Conservation (phyloP, 2,329 filamentous ascomycete species). For the Colletotrichum euphorbiae region DNA sequence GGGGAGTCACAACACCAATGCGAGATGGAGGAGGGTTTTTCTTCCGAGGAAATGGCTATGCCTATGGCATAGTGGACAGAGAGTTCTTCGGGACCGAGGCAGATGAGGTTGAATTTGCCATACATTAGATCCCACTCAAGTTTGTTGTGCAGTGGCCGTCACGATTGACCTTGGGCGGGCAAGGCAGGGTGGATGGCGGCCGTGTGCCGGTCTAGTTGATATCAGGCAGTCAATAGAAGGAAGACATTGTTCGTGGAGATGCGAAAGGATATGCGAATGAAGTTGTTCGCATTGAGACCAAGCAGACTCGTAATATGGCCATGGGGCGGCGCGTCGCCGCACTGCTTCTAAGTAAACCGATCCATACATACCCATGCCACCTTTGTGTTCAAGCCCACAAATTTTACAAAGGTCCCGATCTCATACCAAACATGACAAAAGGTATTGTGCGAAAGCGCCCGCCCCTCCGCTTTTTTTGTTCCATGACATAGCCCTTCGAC, state of each 20-base stretch:
- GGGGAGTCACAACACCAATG: neutral
- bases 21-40: neutral
- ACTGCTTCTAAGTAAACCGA: constrained; percentile 1
- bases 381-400: constrained; percentile 3
- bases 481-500: neutral
- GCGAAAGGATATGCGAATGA: neutral
- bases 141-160: no score
- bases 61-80: neutral
- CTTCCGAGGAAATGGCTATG: neutral
- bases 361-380: neutral
- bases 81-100: neutral
- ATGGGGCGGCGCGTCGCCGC: constrained; percentile 10
- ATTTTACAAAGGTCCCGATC: constrained; percentile 1
- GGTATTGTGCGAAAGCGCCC: neutral
- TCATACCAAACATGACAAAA: constrained; percentile 11
- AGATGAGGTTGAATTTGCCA: neutral
- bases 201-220: no score
- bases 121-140: neutral
- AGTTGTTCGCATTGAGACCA: constrained; percentile 7
- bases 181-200: no score
- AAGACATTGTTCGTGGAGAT: no score
- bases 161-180: no score
- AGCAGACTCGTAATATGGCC: constrained; percentile 10
- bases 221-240: neutral
- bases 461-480: neutral